Percentiles rank a stretch among this genome's conserved stretches.
phyloP scores from a whole-genome alignment of 2,329 filamentous ascomycete genomes.

The Corynespora cassiicola region DNA sequence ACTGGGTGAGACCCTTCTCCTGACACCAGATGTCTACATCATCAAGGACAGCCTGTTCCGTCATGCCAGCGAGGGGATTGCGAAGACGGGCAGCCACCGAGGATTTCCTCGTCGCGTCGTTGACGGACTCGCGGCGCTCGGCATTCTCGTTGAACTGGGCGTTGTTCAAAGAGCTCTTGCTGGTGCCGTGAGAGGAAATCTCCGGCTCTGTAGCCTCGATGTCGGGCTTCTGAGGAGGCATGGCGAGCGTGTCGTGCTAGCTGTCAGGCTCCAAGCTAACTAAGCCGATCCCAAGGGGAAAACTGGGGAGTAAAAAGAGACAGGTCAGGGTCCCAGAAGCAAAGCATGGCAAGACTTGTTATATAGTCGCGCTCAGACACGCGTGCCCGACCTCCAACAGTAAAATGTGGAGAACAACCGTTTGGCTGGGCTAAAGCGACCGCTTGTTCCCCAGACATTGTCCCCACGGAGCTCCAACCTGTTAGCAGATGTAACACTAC shows the following conservation, averaged over 20 bases:
- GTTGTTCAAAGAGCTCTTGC: constrained; percentile 26
- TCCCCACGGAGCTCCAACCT: constrained; percentile 13
- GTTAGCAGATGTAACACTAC: constrained; percentile 35
- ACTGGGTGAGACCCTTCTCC: constrained; percentile 56
- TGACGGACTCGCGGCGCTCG: constrained; percentile 5
- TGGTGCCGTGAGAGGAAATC: constrained; percentile 27
- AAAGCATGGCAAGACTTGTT: constrained; percentile 6
- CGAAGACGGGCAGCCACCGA: constrained; percentile 47
- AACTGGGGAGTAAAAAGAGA: constrained; percentile 7
- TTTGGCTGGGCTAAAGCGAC: constrained; percentile 12
- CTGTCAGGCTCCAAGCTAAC: constrained; percentile 1
- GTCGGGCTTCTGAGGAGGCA: constrained; percentile 30
- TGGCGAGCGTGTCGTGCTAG: constrained; percentile 1
- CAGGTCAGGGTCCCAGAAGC: constrained; percentile 4
- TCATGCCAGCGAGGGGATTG: constrained; percentile 63
- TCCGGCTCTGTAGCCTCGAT: constrained; percentile 34
- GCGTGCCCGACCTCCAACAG: no score
- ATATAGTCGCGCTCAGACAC: background rate
- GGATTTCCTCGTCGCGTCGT: constrained; percentile 17
- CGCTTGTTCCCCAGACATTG: constrained; percentile 13
- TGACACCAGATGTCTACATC: constrained; percentile 63
- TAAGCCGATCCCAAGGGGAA: constrained; percentile 2
- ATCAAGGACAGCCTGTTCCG: constrained; percentile 58
- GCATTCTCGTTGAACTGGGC: constrained; percentile 29
- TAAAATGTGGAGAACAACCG: no score